Conservation (phyloP, 2,329 filamentous ascomycete genomes). For the Fusarium tuaranense region DNA sequence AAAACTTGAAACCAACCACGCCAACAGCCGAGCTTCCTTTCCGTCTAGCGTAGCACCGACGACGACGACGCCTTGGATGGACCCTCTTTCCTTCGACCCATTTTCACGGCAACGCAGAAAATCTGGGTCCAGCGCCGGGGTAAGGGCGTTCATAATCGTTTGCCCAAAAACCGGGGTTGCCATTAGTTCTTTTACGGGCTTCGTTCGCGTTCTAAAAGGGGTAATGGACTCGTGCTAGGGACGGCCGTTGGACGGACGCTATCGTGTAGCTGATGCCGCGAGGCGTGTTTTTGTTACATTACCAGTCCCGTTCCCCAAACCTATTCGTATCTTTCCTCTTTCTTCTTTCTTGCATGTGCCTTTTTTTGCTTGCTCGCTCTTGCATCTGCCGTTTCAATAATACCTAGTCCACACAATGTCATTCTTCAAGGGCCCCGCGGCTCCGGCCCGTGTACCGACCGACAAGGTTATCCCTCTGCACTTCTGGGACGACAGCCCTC, state of each 20-base stretch:
- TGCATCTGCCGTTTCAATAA: background rate
- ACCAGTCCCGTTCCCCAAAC: background rate
- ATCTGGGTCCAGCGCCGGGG: background rate
- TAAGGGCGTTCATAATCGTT: background rate
- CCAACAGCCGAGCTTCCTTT: background rate
- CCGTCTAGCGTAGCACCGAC: background rate
- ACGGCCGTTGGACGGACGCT: background rate
- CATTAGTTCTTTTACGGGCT: background rate
- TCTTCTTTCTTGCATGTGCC: background rate
- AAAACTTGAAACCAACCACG: background rate
- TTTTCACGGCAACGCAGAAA: background rate
- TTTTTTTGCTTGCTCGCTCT: no score
- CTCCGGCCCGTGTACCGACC: constrained; percentile 4
- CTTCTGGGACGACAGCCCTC: constrained; percentile 20
- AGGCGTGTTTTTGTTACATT: background rate
- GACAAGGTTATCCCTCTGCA: constrained; percentile 14
- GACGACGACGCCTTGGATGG: background rate
- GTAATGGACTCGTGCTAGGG: background rate
- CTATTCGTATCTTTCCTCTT: background rate
- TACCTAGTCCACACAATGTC: background rate
- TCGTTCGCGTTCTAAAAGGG: background rate
- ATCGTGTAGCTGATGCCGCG: background rate
- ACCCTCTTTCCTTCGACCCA: background rate
- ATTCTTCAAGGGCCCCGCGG: constrained; percentile 8
- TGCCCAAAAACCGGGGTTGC: background rate